phyloP scores from a whole-genome alignment of 2,329 filamentous ascomycete species.

The Alternaria novae-zelandiae region DNA sequence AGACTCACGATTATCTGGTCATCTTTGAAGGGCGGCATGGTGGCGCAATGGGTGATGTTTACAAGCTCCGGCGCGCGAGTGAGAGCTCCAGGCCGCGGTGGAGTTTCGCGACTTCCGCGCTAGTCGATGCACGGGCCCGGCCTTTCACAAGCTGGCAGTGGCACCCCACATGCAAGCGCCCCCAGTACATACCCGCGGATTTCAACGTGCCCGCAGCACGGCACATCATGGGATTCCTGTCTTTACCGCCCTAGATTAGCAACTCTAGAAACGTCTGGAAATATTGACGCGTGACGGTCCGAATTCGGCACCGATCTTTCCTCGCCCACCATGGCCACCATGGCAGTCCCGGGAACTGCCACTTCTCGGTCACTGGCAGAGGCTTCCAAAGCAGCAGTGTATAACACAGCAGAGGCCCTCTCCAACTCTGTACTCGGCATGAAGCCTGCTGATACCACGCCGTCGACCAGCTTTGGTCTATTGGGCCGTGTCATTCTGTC shows the following conservation, averaged over 20 bases:
- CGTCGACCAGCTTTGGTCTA: conserved; percentile 50
- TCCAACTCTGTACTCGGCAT: conserved; percentile 28
- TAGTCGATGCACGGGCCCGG: conserved; percentile 11
- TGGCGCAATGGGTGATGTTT: conserved; percentile 33
- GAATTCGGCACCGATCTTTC: neutral
- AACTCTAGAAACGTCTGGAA: neutral
- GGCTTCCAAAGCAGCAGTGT: conserved; percentile 14
- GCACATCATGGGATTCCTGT: conserved; percentile 25
- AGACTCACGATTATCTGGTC: conserved; percentile 53
- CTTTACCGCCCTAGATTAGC: conserved; percentile 11
- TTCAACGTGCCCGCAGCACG: conserved; percentile 28
- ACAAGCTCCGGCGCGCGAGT: conserved; percentile 18
- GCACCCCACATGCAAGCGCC: conserved; percentile 22
- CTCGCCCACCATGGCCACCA: conserved; percentile 22
- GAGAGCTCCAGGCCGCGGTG: conserved; percentile 14
- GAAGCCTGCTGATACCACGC: conserved; percentile 27
- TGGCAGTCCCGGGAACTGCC: conserved; percentile 31
- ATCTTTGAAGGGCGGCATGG: conserved; percentile 55
- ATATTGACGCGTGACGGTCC: conserved; percentile 12
- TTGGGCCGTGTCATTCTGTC: conserved; percentile 58
- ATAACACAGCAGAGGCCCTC: conserved; percentile 25
- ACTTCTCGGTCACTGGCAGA: conserved; percentile 20
- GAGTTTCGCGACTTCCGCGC: conserved; percentile 12
- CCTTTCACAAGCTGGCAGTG: conserved; percentile 6
- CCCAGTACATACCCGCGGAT: conserved; percentile 14